Percentiles rank a stretch among this genome's conserved stretches.
Evolutionary conservation across 2,329 filamentous ascomycete genomes (phyloP).

Genomic region (Paecilomyces niveus): DNA sequence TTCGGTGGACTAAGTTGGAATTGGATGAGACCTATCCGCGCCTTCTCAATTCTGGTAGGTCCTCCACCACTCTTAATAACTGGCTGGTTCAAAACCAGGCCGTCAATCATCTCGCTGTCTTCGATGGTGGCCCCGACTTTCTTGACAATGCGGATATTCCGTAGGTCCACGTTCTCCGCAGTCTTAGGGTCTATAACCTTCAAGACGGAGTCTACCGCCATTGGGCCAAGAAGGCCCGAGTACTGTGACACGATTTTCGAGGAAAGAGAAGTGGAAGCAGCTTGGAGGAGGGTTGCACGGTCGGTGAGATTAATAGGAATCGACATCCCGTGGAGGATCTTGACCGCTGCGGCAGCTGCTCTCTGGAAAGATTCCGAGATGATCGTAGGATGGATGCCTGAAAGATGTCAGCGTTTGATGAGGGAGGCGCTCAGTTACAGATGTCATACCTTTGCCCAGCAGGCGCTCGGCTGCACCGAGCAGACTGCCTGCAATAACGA

Average conservation of each 20-base stretch:
- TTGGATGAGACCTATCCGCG: slow-evolving; percentile 91
- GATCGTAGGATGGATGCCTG: slow-evolving; percentile 84
- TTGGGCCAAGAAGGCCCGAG: slow-evolving; percentile 87
- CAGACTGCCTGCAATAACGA: slow-evolving; percentile 93
- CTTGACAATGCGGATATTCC: slow-evolving; percentile 95
- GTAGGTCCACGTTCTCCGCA: slow-evolving; percentile 91
- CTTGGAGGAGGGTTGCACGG: slow-evolving; percentile 84
- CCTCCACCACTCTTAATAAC: slow-evolving; percentile 92
- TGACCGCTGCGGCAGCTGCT: slow-evolving; percentile 80
- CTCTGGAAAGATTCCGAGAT: slow-evolving; percentile 98
- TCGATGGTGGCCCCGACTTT: slow-evolving; percentile 98
- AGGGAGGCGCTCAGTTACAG: background rate
- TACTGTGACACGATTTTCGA: slow-evolving; percentile 99
- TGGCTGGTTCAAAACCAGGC: slow-evolving; percentile 82
- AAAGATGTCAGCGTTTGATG: background rate
- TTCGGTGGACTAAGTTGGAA: slow-evolving; percentile 98
- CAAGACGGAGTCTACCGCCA: slow-evolving; percentile 94
- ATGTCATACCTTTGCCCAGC: slow-evolving; percentile 62
- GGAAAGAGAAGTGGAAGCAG: slow-evolving; percentile 91
- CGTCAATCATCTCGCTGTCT: slow-evolving; percentile 94
- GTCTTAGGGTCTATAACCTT: slow-evolving; percentile 95
- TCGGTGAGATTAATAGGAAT: slow-evolving; percentile 85
- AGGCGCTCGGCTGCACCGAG: slow-evolving; percentile 89
- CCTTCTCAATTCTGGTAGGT: slow-evolving; percentile 91
- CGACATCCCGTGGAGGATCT: slow-evolving; percentile 91